Evolutionary conservation across 2,329 filamentous ascomycete genomes (phyloP).

Genomic region (Lasiodiplodia sp.): DNA sequence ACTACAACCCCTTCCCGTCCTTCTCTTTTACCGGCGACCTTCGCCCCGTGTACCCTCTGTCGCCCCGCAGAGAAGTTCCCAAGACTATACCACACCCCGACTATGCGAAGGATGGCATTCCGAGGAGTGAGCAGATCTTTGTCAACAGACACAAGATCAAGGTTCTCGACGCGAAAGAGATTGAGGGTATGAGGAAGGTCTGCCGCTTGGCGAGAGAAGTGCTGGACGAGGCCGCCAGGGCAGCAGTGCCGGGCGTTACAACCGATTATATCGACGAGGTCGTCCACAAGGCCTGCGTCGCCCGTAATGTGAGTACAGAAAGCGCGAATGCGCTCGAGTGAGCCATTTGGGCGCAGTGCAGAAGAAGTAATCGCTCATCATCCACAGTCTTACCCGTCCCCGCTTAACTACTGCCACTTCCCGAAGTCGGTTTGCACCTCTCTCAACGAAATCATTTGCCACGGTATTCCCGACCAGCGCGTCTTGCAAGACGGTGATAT

Average conservation of each 20-base stretch:
- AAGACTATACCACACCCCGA: conserved; percentile 84
- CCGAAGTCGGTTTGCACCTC: conserved; percentile 98
- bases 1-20: conserved; percentile 90
- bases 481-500: conserved; percentile 91
- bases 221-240: conserved; percentile 86
- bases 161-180: conserved; percentile 78
- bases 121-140: conserved; percentile 68
- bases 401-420: conserved; percentile 94
- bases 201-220: conserved; percentile 89
- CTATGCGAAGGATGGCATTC: conserved; percentile 85
- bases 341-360: not conserved
- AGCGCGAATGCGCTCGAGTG: not conserved
- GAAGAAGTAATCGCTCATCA: conserved; percentile 34
- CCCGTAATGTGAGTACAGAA: conserved; percentile 75
- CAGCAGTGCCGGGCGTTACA: conserved; percentile 86
- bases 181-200: conserved; percentile 91
- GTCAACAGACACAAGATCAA: conserved; percentile 81
- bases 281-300: conserved; percentile 92
- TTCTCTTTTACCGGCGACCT: conserved; percentile 83
- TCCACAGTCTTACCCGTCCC: conserved; percentile 87
- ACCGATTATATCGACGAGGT: conserved; percentile 95
- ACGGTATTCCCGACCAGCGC: conserved; percentile 94
- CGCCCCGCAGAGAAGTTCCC: conserved; percentile 64
- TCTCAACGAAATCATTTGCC: conserved; percentile 96
- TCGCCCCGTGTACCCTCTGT: conserved; percentile 76